phyloP scores from a whole-genome alignment of 352 stramenopile genomes.

The Ochromonadaceae sp. region DNA sequence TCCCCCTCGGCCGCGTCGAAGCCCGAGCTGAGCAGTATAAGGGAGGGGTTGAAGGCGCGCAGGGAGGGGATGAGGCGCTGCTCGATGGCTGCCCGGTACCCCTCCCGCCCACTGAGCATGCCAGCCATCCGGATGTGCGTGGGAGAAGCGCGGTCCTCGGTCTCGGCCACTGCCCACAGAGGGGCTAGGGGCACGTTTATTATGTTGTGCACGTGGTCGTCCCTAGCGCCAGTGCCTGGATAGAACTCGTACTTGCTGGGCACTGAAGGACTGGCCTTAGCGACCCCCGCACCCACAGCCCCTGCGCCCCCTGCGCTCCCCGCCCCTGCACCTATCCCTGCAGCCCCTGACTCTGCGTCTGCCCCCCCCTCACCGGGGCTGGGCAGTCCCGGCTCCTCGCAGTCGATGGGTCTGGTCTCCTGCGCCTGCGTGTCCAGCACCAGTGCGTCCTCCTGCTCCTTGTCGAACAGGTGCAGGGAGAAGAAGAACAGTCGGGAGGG shows the following conservation, averaged over 20 bases:
- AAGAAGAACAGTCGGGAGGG: conserved; percentile 31
- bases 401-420: background rate
- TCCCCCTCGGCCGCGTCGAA: conserved; percentile 56
- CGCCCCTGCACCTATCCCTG: too few species aligned
- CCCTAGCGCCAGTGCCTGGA: conserved; percentile 33
- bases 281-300: too few species aligned
- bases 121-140: conserved; percentile 24
- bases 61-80: conserved; percentile 39
- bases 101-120: conserved; percentile 18
- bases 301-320: too few species aligned
- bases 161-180: conserved; percentile 41
- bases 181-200: conserved; percentile 44
- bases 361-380: too few species aligned
- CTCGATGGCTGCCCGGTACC: conserved; percentile 32
- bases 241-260: conserved; percentile 50
- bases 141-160: conserved; percentile 10
- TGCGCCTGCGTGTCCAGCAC: background rate
- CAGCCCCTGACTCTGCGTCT: conserved; percentile 10
- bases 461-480: conserved; percentile 32
- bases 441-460: background rate
- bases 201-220: conserved; percentile 40
- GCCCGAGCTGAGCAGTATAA: conserved; percentile 53
- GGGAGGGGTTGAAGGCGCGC: conserved; percentile 48
- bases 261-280: too few species aligned
- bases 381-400: too few species aligned